Evolutionary conservation across 208 protist species (phyloP).

Genomic region (Tritrichomonas musculus): DNA sequence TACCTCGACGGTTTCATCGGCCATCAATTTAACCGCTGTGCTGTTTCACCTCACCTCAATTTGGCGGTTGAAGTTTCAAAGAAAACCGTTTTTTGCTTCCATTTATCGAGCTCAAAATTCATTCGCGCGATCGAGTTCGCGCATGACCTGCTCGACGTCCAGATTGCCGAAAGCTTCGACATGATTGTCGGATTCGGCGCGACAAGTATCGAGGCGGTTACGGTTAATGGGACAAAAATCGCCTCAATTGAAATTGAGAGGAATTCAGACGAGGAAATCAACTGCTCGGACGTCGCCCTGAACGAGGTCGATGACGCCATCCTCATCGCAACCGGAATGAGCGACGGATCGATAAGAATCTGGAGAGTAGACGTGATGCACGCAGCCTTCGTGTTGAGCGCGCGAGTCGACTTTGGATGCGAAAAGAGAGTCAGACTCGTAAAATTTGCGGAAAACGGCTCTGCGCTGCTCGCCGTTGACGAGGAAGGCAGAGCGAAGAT

Average conservation of each 20-base stretch:
- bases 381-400: not conserved
- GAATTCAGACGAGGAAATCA: not conserved
- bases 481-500: too few relatives aligned
- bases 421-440: not conserved
- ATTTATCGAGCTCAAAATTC: not conserved
- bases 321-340: not conserved
- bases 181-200: not conserved
- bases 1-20: too few relatives aligned
- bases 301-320: not conserved
- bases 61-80: not conserved
- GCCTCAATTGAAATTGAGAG: not conserved
- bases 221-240: not conserved
- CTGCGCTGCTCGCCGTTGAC: too few relatives aligned
- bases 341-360: not conserved
- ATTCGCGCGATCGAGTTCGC: not conserved
- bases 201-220: not conserved
- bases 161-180: not conserved
- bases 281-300: not conserved
- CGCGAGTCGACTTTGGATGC: not conserved
- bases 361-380: not conserved
- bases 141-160: not conserved
- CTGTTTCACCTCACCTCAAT: not conserved
- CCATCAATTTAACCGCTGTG: not conserved
- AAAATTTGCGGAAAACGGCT: too few relatives aligned
- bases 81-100: not conserved